Evolutionary conservation across 495 filamentous ascomycete genomes (phyloP).

Genomic region (Cladorrhinum samala): DNA sequence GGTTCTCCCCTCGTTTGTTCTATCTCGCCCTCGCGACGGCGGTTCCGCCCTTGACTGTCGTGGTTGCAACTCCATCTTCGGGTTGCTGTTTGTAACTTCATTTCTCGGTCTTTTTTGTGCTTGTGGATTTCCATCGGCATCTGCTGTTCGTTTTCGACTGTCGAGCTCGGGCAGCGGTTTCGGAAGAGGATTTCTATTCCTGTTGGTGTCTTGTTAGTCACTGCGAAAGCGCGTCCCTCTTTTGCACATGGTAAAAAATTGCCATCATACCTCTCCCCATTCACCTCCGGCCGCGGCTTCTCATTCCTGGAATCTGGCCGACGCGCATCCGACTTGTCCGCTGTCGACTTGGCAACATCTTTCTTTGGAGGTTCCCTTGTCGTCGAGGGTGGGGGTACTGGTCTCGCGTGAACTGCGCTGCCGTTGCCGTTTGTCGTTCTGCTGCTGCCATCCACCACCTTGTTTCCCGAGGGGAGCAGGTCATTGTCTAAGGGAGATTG

Average conservation of each 20-base stretch:
- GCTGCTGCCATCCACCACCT: slow-evolving; percentile 11
- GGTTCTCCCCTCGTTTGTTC: slow-evolving; percentile 23
- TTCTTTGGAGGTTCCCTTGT: slow-evolving; percentile 7
- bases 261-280: slow-evolving; percentile 31
- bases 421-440: slow-evolving; percentile 18
- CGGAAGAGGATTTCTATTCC: slow-evolving; percentile 13
- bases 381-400: slow-evolving; percentile 1
- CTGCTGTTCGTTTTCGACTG: slow-evolving; percentile 33
- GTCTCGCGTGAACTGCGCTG: slow-evolving; percentile 4
- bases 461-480: slow-evolving; percentile 11
- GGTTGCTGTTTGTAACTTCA: slow-evolving; percentile 23
- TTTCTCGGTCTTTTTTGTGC: slow-evolving; percentile 34
- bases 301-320: slow-evolving; percentile 15
- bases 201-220: slow-evolving; percentile 15
- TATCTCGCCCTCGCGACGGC: slow-evolving; percentile 15
- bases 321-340: slow-evolving; percentile 23
- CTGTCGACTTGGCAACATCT: slow-evolving; percentile 12
- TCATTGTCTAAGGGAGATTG: slow-evolving; percentile 28
- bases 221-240: neutral
- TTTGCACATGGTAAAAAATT: too few relatives aligned
- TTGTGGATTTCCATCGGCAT: slow-evolving; percentile 29
- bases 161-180: slow-evolving; percentile 26
- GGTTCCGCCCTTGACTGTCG: slow-evolving; percentile 23
- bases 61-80: slow-evolving; percentile 19
- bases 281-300: slow-evolving; percentile 19